Percentiles rank a stretch among this genome's conserved stretches.
phyloP scores from a whole-genome alignment of 2,329 filamentous ascomycete genomes.

The Penicillium sp. region DNA sequence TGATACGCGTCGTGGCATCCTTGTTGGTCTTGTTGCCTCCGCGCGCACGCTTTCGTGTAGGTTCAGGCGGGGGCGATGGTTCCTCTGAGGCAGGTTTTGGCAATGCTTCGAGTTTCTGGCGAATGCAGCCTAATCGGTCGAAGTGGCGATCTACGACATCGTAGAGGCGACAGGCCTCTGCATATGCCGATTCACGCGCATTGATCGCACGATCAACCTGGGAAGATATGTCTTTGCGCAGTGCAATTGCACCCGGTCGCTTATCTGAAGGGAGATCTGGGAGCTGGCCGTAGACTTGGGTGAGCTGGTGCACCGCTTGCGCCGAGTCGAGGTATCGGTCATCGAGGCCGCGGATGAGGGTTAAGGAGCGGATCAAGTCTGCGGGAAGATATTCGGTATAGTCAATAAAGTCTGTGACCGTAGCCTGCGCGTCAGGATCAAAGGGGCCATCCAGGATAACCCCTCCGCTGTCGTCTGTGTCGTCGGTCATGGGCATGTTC shows the following conservation, averaged over 20 bases:
- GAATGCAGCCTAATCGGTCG: slow-evolving; percentile 57
- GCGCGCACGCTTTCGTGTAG: slow-evolving; percentile 38
- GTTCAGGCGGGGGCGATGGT: slow-evolving; percentile 50
- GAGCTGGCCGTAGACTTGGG: slow-evolving; percentile 46
- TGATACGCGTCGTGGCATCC: slow-evolving; percentile 39
- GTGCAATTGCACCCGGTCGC: slow-evolving; percentile 49
- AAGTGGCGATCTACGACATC: slow-evolving; percentile 58
- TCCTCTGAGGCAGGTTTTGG: slow-evolving; percentile 60
- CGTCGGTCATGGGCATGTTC: slow-evolving; percentile 38
- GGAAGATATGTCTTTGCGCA: slow-evolving; percentile 57
- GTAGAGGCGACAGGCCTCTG: slow-evolving; percentile 55
- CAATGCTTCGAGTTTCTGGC: slow-evolving; percentile 59
- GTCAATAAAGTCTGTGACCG: slow-evolving; percentile 65
- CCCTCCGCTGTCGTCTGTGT: slow-evolving; percentile 41
- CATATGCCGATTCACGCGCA: slow-evolving; percentile 54
- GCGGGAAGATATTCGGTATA: slow-evolving; percentile 68
- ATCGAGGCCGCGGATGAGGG: slow-evolving; percentile 54
- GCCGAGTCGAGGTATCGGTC: slow-evolving; percentile 43
- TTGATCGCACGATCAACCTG: slow-evolving; percentile 54
- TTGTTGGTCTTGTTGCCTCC: slow-evolving; percentile 38
- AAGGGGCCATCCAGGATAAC: slow-evolving; percentile 48
- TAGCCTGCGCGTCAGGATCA: slow-evolving; percentile 64
- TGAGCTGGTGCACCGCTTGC: slow-evolving; percentile 41
- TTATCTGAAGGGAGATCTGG: slow-evolving; percentile 48
- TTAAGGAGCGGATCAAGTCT: slow-evolving; percentile 61